Evolutionary conservation across 805 yeast species (phyloP).

Genomic region (Sugiyamaella smithiae): DNA sequence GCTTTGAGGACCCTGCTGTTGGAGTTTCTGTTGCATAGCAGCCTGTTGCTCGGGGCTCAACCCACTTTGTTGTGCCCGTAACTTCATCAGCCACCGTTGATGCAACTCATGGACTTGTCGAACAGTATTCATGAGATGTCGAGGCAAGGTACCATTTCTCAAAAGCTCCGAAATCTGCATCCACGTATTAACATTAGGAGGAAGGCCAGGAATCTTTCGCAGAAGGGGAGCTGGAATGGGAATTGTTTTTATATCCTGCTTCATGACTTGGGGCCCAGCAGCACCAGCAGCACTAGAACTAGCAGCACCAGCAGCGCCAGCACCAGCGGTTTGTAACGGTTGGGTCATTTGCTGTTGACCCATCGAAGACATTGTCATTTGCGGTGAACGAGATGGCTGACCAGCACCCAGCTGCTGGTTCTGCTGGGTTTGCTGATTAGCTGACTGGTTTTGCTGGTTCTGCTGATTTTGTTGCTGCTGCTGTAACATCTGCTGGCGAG

Average conservation of each 20-base stretch:
- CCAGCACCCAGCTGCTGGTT: background rate
- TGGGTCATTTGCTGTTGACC: constrained; percentile 5
- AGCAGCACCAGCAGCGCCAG: constrained; percentile 2
- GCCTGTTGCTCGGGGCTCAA: constrained; percentile 3
- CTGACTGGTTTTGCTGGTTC: constrained; percentile 10
- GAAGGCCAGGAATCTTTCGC: constrained; percentile 68
- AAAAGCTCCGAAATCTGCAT: constrained; percentile 65
- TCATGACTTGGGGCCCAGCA: background rate
- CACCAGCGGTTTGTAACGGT: constrained; percentile 4
- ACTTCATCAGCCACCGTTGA: constrained; percentile 24
- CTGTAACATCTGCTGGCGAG: constrained; percentile 17
- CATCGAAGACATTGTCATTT: constrained; percentile 4
- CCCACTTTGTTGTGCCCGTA: background rate
- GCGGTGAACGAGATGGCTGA: background rate
- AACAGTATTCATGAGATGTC: constrained; percentile 55
- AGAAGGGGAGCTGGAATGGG: constrained; percentile 68
- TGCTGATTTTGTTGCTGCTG: constrained; percentile 17
- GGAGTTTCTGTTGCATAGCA: constrained; percentile 2
- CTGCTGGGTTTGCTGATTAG: constrained; percentile 4
- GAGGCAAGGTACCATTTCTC: constrained; percentile 56
- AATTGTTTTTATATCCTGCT: background rate
- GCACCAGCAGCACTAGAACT: background rate
- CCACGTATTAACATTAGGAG: constrained; percentile 81
- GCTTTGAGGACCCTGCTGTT: constrained; percentile 7
- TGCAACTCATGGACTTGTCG: constrained; percentile 58